A percentile compares a stretch with the other conserved stretches of the same genome.
phyloP scores from a whole-genome alignment of 2,329 filamentous ascomycete species.

The Colletotrichum sp. region DNA sequence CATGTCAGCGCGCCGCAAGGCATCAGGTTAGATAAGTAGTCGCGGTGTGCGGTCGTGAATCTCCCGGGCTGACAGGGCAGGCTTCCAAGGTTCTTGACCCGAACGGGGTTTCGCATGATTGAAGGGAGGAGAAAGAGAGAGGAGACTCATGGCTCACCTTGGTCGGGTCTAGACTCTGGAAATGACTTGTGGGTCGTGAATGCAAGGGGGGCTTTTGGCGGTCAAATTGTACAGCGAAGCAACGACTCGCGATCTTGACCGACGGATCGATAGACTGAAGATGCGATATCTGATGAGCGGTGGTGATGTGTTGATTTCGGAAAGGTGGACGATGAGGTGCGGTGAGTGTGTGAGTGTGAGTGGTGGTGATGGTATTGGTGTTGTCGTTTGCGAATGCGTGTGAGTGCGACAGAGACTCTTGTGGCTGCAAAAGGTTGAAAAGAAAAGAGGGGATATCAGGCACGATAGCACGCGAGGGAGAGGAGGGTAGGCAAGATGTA shows the following conservation, averaged over 20 bases:
- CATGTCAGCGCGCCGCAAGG: slow-evolving; percentile 19
- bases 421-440: slow-evolving; percentile 14
- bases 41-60: slow-evolving; percentile 8
- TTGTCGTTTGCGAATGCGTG: background rate
- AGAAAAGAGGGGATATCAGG: slow-evolving; percentile 23
- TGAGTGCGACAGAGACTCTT: background rate
- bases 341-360: background rate
- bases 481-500: slow-evolving; percentile 20
- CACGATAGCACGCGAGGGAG: slow-evolving; percentile 18
- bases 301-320: background rate
- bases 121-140: slow-evolving; percentile 21
- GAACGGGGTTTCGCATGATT: slow-evolving; percentile 15
- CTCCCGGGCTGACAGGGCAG: background rate
- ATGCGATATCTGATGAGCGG: background rate
- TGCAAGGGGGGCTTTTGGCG: slow-evolving; percentile 22
- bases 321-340: background rate
- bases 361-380: background rate
- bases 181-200: slow-evolving; percentile 25
- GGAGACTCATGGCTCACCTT: slow-evolving; percentile 24
- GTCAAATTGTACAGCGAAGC: slow-evolving; percentile 18
- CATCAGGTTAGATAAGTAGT: slow-evolving; percentile 19
- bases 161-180: slow-evolving; percentile 20
- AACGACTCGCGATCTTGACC: background rate
- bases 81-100: slow-evolving; percentile 8
- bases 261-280: background rate